Evolutionary conservation across 352 stramenopile genomes (phyloP).

Genomic region (Phytophthora tentaculata): DNA sequence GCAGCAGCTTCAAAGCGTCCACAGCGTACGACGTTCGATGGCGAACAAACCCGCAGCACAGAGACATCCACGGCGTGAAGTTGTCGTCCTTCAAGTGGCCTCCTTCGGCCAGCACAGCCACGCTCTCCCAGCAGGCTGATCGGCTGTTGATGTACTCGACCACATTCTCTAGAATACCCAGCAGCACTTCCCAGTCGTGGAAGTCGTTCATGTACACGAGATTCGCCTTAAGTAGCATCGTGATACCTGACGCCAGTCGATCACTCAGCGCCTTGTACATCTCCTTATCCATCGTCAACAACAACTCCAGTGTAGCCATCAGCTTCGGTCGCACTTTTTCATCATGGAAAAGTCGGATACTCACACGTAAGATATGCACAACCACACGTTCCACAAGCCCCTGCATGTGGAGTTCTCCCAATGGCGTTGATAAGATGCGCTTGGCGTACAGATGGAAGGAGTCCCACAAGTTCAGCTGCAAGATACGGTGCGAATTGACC

Average conservation of each 20-base stretch:
- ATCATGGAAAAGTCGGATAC: constrained; percentile 88
- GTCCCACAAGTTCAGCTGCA: constrained; percentile 76
- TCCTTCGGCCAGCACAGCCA: constrained; percentile 72
- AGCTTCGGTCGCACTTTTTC: constrained; percentile 82
- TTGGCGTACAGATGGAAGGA: constrained; percentile 85
- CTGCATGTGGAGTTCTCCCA: constrained; percentile 80
- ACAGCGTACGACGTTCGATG: constrained; percentile 80
- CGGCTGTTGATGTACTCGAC: constrained; percentile 82
- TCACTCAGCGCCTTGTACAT: constrained; percentile 87
- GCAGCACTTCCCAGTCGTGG: constrained; percentile 75
- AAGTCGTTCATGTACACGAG: constrained; percentile 90
- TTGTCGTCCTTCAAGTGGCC: constrained; percentile 81
- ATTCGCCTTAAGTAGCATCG: constrained; percentile 87
- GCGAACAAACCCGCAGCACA: constrained; percentile 79
- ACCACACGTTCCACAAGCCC: constrained; percentile 84
- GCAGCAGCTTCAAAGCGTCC: constrained; percentile 76
- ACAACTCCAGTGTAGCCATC: constrained; percentile 77
- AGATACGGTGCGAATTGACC: constrained; percentile 83
- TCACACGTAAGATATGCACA: constrained; percentile 86
- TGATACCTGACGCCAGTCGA: constrained; percentile 78
- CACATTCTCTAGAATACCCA: constrained; percentile 79
- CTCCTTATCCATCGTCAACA: constrained; percentile 80
- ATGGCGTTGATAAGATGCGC: constrained; percentile 71
- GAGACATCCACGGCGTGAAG: constrained; percentile 83
- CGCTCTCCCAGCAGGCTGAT: constrained; percentile 77